Evolutionary conservation across 768 basidiomycete species (phyloP).

Genomic region (Trametes villosa): DNA sequence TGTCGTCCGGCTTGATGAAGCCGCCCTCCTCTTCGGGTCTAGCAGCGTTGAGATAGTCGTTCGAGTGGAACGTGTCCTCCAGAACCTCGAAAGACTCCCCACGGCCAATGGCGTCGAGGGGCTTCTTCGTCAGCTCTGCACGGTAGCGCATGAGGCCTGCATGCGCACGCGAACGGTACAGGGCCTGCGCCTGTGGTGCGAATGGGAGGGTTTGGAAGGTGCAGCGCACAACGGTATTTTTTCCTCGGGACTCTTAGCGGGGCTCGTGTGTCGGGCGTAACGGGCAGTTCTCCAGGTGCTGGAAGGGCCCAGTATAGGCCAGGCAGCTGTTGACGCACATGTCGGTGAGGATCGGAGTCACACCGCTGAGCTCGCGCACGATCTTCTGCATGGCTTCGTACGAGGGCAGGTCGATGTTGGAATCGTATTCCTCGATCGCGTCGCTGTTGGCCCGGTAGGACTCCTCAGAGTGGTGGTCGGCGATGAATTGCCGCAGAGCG

Average conservation of each 20-base stretch:
- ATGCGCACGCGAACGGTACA: conserved; percentile 25
- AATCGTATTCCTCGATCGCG: background rate
- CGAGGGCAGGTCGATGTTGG: background rate
- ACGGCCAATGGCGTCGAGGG: conserved; percentile 31
- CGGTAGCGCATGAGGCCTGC: background rate
- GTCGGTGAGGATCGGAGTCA: conserved; percentile 39
- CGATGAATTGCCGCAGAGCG: too few species aligned
- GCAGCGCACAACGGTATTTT: conserved; percentile 31
- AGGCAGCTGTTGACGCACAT: conserved; percentile 49
- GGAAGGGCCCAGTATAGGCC: conserved; percentile 44
- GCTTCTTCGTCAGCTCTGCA: conserved; percentile 5
- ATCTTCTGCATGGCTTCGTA: background rate
- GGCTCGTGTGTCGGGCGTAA: background rate
- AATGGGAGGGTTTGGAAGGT: conserved; percentile 44
- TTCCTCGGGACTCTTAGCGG: background rate
- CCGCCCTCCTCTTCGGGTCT: conserved; percentile 16
- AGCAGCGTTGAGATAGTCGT: conserved; percentile 35
- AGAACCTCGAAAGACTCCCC: conserved; percentile 29
- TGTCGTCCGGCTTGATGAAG: conserved; percentile 31
- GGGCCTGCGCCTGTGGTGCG: conserved; percentile 49
- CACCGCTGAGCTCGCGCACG: conserved; percentile 28
- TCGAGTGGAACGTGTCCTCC: conserved; percentile 37
- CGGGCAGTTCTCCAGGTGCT: conserved; percentile 36
- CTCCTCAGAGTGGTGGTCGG: background rate
- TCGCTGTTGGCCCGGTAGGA: background rate